Evolutionary conservation across 2,329 filamentous ascomycete species (phyloP).

Genomic region (Rhynchosporium graminicola): DNA sequence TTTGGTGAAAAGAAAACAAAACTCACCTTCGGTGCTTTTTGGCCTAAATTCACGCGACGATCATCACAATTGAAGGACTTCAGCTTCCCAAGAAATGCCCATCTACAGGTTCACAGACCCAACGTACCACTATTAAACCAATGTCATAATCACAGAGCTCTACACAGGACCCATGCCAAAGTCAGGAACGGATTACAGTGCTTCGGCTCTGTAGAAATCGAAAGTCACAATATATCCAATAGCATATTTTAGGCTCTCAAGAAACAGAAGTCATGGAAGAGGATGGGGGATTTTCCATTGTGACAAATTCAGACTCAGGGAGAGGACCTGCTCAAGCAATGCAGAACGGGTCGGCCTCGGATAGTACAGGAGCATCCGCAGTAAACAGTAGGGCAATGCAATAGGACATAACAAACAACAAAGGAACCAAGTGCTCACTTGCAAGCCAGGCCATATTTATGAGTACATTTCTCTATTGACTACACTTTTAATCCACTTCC

Average conservation of each 20-base stretch:
- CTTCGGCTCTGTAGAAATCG: too few species aligned
- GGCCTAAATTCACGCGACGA: not conserved
- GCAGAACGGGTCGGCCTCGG: not conserved
- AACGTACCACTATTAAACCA: too few species aligned
- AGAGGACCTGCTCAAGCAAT: too few species aligned
- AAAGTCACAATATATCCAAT: too few species aligned
- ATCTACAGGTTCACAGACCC: too few species aligned
- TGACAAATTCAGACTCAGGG: too few species aligned
- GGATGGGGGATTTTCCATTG: too few species aligned
- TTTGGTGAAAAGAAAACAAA: constrained; percentile 11
- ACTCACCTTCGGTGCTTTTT: not conserved
- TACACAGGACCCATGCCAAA: too few species aligned
- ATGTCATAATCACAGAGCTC: too few species aligned
- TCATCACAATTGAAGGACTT: not conserved
- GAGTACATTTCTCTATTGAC: constrained; percentile 37
- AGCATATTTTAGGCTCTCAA: too few species aligned
- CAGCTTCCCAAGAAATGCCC: not conserved
- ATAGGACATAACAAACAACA: not conserved
- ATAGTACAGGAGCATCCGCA: not conserved
- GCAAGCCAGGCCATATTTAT: constrained; percentile 30
- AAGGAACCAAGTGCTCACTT: constrained; percentile 22
- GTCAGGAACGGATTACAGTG: too few species aligned
- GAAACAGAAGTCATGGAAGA: too few species aligned
- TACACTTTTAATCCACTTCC: constrained; percentile 28
- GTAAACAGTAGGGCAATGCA: not conserved